Percentiles rank a stretch among this genome's conserved stretches.
phyloP scores from a whole-genome alignment of 495 filamentous ascomycete species.

The Penicillium maclennaniae region DNA sequence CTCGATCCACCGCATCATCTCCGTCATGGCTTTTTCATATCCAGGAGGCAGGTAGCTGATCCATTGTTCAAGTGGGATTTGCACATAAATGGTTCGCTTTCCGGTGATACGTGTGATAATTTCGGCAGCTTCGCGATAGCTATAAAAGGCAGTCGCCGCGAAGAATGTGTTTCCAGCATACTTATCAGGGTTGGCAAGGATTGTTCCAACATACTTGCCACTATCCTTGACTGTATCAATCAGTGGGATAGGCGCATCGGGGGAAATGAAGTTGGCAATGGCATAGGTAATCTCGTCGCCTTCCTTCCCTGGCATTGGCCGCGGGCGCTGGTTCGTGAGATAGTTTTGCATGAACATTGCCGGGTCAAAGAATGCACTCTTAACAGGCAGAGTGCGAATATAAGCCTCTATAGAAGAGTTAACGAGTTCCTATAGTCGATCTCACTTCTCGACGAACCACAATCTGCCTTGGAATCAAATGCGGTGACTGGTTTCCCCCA shows the following conservation, averaged over 20 bases:
- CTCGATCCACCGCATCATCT: slow-evolving; percentile 33
- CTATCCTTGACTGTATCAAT: slow-evolving; percentile 45
- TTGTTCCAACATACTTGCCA: slow-evolving; percentile 51
- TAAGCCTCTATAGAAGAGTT: slow-evolving; percentile 29
- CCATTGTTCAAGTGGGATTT: slow-evolving; percentile 38
- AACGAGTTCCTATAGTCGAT: too few species aligned
- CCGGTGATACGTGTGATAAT: slow-evolving; percentile 40
- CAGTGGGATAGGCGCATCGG: slow-evolving; percentile 34
- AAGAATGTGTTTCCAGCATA: slow-evolving; percentile 45
- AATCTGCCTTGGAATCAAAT: slow-evolving; percentile 43
- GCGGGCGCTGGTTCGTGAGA: slow-evolving; percentile 9
- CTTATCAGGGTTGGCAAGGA: slow-evolving; percentile 47
- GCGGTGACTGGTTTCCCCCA: slow-evolving; percentile 19
- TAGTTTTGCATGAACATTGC: slow-evolving; percentile 53
- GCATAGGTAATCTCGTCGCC: slow-evolving; percentile 20
- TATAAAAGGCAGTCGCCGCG: slow-evolving; percentile 37
- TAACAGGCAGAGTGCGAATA: slow-evolving; percentile 40
- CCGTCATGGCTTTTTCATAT: slow-evolving; percentile 24
- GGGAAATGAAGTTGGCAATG: slow-evolving; percentile 23
- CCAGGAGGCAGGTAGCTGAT: slow-evolving; percentile 23
- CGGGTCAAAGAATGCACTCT: slow-evolving; percentile 40
- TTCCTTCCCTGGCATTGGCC: neutral
- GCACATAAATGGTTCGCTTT: slow-evolving; percentile 43
- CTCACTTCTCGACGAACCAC: neutral
- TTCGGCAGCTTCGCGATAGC: slow-evolving; percentile 31